These are phyloP conservation scores for Lathyrus oleraceus DNA, from an alignment of 306 rosid genomes.

Conservation along the genomic window DNA sequence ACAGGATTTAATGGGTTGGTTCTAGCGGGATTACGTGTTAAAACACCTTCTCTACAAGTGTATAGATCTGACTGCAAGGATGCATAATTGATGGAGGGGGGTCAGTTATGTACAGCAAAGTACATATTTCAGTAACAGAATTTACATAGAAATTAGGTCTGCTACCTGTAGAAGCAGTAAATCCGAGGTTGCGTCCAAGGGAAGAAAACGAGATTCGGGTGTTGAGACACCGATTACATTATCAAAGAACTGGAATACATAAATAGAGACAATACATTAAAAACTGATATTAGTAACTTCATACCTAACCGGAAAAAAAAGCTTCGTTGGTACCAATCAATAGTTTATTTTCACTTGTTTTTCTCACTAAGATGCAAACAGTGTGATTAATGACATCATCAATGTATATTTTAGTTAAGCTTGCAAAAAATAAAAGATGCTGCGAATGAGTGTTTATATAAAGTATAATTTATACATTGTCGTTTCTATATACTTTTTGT, in stretches of 20 bases:
- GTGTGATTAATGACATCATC: background rate
- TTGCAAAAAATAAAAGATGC: too few relatives aligned
- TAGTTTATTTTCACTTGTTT: conserved; percentile 12
- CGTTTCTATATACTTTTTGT: too few relatives aligned
- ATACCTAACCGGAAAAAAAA: background rate
- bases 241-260: conserved; percentile 54
- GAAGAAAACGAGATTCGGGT: conserved; percentile 59
- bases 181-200: conserved; percentile 63
- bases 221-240: conserved; percentile 54
- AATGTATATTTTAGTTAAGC: too few relatives aligned
- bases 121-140: background rate
- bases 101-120: conserved; percentile 8
- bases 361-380: background rate
- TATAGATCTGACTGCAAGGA: conserved; percentile 71
- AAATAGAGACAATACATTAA: conserved; percentile 24
- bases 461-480: too few relatives aligned
- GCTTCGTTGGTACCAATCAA: conserved; percentile 10
- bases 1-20: conserved; percentile 58
- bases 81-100: conserved; percentile 23
- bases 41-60: conserved; percentile 49
- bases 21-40: conserved; percentile 67
- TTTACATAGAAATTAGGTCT: conserved; percentile 12
- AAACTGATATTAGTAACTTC: conserved; percentile 14
- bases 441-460: too few relatives aligned
- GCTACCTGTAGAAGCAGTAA: conserved; percentile 64